Evolutionary conservation across 1,284 basidiomycete genomes (phyloP).

Genomic region (Malassezia equina): DNA sequence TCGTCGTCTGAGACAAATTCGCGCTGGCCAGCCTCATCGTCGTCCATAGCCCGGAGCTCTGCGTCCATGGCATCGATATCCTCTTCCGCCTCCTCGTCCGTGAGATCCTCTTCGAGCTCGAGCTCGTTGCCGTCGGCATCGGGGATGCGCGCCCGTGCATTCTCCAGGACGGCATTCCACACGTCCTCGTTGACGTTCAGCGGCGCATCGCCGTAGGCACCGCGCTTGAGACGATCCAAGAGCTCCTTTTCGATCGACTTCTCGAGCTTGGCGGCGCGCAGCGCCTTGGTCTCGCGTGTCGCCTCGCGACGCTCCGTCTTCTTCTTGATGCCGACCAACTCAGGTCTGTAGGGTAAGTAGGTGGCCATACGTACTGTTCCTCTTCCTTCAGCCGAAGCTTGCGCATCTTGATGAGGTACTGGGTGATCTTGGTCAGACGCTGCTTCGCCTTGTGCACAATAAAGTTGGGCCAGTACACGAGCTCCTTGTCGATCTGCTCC

Average conservation of each 20-base stretch:
- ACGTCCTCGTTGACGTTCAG: conserved; percentile 97
- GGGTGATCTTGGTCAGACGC: conserved; percentile 94
- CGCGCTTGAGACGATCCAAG: conserved; percentile 83
- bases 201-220: conserved; percentile 93
- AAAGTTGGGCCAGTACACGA: conserved; percentile 96
- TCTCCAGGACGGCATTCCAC: conserved; percentile 60
- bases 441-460: conserved; percentile 98
- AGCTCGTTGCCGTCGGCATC: conserved; percentile 20
- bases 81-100: conserved; percentile 40
- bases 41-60: conserved; percentile 31
- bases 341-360: conserved; percentile 57
- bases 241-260: conserved; percentile 92
- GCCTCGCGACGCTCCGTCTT: conserved; percentile 92
- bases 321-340: conserved; percentile 88
- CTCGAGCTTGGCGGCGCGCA: conserved; percentile 73
- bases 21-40: conserved; percentile 32
- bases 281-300: conserved; percentile 84
- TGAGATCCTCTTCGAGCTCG: conserved; percentile 39
- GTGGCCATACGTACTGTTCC: conserved; percentile 62
- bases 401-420: conserved; percentile 97
- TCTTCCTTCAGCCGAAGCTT: conserved; percentile 64
- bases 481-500: conserved; percentile 68
- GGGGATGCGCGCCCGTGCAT: conserved; percentile 15
- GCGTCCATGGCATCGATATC: conserved; percentile 38
- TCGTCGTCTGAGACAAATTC: conserved; percentile 46